These are phyloP conservation scores for Phytopythium helicoides DNA, from an alignment of 352 stramenopile genomes.

Conservation along the genomic window DNA sequence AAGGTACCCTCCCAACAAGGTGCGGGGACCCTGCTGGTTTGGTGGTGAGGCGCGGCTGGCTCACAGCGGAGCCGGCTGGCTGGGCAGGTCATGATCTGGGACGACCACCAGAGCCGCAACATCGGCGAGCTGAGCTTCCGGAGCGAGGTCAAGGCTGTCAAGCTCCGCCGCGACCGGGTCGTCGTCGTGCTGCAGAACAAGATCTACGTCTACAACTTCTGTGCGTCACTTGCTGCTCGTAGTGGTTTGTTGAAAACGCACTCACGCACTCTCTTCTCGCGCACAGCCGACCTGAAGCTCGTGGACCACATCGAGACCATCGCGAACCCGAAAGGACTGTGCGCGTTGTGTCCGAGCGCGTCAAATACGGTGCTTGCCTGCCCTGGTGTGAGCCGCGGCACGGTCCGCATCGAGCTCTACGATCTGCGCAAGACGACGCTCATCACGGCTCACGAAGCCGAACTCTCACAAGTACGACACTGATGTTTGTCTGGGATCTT, in stretches of 20 bases:
- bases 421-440: conserved; percentile 93
- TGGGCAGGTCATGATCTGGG: conserved; percentile 99
- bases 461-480: conserved; percentile 74
- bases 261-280: no score
- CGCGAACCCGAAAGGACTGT: conserved; percentile 95
- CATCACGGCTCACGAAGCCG: conserved; percentile 96
- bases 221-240: conserved; percentile 24
- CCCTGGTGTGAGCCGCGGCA: conserved; percentile 87
- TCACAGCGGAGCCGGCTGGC: no score
- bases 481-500: background rate
- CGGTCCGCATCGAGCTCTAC: conserved; percentile 97
- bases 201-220: conserved; percentile 98
- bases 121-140: conserved; percentile 98
- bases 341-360: conserved; percentile 91
- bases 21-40: conserved; percentile 10
- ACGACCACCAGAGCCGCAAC: conserved; percentile 97
- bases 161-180: conserved; percentile 94
- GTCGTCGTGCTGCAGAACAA: conserved; percentile 97
- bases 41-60: background rate
- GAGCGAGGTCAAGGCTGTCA: conserved; percentile 95
- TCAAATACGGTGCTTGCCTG: conserved; percentile 96
- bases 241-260: background rate
- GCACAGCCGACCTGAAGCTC: conserved; percentile 93
- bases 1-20: conserved; percentile 96
- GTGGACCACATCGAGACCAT: conserved; percentile 99